Base-by-base conservation (phyloP, 768 basidiomycete genomes). In the Leccinum olivaceopallidum region DNA sequence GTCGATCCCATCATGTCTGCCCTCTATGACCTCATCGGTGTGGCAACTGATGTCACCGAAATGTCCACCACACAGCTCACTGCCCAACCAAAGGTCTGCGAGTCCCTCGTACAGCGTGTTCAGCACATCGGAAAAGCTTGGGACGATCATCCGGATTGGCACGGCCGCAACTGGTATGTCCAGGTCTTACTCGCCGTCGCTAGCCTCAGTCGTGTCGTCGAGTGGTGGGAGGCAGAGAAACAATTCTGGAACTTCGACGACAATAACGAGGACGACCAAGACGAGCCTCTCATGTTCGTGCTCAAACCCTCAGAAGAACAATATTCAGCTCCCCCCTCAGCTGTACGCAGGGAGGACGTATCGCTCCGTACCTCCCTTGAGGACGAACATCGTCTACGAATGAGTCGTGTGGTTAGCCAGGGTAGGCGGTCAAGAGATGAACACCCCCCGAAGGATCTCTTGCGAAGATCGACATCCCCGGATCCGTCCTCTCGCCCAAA, bases 161-260 rank as follows among this genome's bases (percentile, higher is more conserved):
- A 95, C 66, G 95, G 97, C 26, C 83, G 96, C 59, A 94, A 91
- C 60, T 99, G 96, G 97, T 98, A 98, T 76, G 95, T 98, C 56
- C 95, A 96, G 71, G 89, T 98, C 28, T 82, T 98, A 5, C 87
- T 98, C 53, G 96, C 97, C 22, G 89, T 98, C 53, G 97, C 97
- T 34, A 94, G 93, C 69, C 86, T 99, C 63, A 92, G 90, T 74
- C 90, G 96, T 60, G 97, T 98, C 30, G 90, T 98, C 63, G 97
- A 98, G 71, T 99, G 97, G 96, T 98, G 95, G 94, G 95, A 97
- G 75, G 97, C 97, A 12, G 96, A 98, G 79, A 95, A 95, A 70
- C 94, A 95, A 66, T 99, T 99, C 75, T 99, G 97, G 97, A 97
- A 97, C 69, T 98, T 98, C 71, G 92, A 95, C 70, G 92, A 94